Percentiles rank a stretch among this genome's conserved stretches.
These are phyloP conservation scores for Nemania diffusa DNA, from an alignment of 2,329 filamentous ascomycete species.

Conservation along the genomic window DNA sequence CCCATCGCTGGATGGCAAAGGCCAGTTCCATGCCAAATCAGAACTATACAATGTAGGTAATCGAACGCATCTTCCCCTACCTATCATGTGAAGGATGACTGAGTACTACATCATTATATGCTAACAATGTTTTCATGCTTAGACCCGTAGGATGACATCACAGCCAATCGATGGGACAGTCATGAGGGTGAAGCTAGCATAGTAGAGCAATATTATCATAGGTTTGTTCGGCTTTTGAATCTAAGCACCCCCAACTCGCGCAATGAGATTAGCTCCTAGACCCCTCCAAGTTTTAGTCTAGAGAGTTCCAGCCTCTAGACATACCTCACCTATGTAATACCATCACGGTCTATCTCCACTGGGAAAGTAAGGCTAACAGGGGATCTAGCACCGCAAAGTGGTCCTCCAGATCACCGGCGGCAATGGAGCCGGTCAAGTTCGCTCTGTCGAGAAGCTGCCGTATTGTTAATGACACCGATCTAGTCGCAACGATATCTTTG, in stretches of 20 bases:
- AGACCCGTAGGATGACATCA: slow-evolving; percentile 36
- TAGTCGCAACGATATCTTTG: slow-evolving; percentile 11
- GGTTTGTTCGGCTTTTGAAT: slow-evolving; percentile 10
- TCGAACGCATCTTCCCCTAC: too few species aligned
- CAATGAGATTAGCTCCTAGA: slow-evolving; percentile 6
- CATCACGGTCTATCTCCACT: slow-evolving; percentile 4
- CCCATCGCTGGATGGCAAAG: neutral
- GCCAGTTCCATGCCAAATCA: neutral
- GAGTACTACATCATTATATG: too few species aligned
- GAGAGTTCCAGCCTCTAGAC: slow-evolving; percentile 5
- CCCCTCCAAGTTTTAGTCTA: neutral
- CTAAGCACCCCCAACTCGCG: neutral
- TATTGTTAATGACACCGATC: slow-evolving; percentile 1
- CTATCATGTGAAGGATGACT: too few species aligned
- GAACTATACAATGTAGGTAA: slow-evolving; percentile 10
- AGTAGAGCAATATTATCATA: slow-evolving; percentile 3
- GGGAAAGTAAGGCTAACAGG: neutral
- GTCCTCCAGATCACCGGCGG: neutral
- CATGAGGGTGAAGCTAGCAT: slow-evolving; percentile 24
- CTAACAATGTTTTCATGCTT: too few species aligned
- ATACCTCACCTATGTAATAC: slow-evolving; percentile 16
- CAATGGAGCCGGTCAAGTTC: slow-evolving; percentile 2
- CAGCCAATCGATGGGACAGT: slow-evolving; percentile 38
- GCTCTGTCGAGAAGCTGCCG: slow-evolving; percentile 12
- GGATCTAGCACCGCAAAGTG: neutral